Conservation (phyloP, 371 early-diverging fungal genomes). For the Basidiobolus meristosporus region DNA sequence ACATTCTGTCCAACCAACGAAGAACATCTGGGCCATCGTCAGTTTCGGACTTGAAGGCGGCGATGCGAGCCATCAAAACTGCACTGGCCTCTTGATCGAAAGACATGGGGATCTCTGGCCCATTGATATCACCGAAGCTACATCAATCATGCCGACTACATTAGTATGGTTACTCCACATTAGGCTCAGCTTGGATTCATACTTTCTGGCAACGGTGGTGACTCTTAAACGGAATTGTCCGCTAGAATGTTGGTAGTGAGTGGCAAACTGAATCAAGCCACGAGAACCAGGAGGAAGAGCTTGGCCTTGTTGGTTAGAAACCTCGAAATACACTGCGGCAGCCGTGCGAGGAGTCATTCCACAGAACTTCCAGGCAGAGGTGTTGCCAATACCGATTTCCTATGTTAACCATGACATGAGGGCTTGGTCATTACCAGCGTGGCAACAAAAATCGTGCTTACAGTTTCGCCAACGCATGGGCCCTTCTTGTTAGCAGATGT, state of each 20-base stretch:
- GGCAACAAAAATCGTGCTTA: no score
- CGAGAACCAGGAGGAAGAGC: constrained; percentile 70
- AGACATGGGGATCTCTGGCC: constrained; percentile 72
- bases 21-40: constrained; percentile 98
- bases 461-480: constrained; percentile 84
- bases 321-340: constrained; percentile 87
- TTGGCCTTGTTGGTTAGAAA: constrained; percentile 69
- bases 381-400: constrained; percentile 93
- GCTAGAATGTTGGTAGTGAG: constrained; percentile 86
- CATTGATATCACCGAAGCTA: constrained; percentile 77
- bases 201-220: constrained; percentile 88
- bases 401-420: no score
- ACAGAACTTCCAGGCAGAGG: constrained; percentile 89
- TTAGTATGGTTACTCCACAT: no score
- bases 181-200: no score
- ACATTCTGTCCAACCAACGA: constrained; percentile 96
- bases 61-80: constrained; percentile 96
- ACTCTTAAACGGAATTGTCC: constrained; percentile 84
- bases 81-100: constrained; percentile 99
- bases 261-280: constrained; percentile 87
- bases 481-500: constrained; percentile 79
- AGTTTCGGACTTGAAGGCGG: constrained; percentile 90
- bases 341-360: constrained; percentile 74
- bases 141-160: no score
- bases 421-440: no score